A percentile compares a stretch with the other conserved stretches of the same genome.
Conservation (phyloP, 179 eudicot genomes). For the Silene vulgaris region DNA sequence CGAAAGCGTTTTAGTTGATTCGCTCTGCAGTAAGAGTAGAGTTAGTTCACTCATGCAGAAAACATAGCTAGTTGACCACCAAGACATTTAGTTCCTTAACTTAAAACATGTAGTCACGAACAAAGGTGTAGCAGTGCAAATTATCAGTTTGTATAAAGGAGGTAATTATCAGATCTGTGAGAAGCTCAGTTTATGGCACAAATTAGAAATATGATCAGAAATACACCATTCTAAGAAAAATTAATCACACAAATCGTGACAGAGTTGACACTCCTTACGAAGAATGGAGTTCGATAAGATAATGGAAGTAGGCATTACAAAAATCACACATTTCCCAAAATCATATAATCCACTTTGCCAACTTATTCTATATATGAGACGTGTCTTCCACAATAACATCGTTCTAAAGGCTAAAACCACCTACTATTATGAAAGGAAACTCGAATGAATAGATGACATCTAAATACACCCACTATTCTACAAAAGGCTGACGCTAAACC, state of each 20-base stretch:
- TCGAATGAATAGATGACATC: neutral
- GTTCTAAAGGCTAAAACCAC: neutral
- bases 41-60: too few relatives aligned
- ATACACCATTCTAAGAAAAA: neutral
- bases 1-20: constrained; percentile 50
- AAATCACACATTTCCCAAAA: neutral
- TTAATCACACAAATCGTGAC: neutral
- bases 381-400: neutral
- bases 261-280: neutral
- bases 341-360: neutral
- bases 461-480: neutral
- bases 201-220: neutral
- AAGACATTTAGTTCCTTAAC: constrained; percentile 15
- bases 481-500: too few relatives aligned
- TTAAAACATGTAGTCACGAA: constrained; percentile 26
- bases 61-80: constrained; percentile 35
- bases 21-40: neutral
- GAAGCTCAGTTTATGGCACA: neutral
- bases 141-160: neutral
- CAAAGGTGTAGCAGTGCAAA: neutral
- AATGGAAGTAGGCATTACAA: neutral
- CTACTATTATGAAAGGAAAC: neutral
- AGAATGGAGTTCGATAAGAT: neutral
- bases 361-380: neutral
- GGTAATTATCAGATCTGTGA: neutral